Percentiles rank a stretch among this genome's conserved stretches.
phyloP scores from a whole-genome alignment of 495 filamentous ascomycete species.

The Penicillium pancosmium region DNA sequence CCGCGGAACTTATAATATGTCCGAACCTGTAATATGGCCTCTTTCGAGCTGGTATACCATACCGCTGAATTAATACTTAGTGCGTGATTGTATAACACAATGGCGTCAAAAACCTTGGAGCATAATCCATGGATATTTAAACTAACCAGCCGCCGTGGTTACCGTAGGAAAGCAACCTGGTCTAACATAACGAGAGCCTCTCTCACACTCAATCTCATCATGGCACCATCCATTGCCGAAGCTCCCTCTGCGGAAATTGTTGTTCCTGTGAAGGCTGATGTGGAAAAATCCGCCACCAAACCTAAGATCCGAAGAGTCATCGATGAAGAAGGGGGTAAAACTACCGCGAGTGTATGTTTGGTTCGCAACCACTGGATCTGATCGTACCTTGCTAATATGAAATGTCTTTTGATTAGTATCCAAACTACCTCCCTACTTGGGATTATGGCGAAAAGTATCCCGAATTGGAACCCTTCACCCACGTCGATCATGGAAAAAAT shows the following conservation, averaged over 20 bases:
- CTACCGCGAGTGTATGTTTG: constrained; percentile 29
- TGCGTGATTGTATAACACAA: neutral
- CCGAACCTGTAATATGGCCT: no score
- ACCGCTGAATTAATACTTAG: neutral
- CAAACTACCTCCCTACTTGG: constrained; percentile 28
- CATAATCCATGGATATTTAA: neutral
- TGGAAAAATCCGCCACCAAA: neutral
- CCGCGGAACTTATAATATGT: no score
- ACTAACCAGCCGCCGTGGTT: neutral
- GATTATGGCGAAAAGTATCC: constrained; percentile 49
- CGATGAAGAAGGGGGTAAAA: constrained; percentile 30
- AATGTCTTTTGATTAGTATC: constrained; percentile 16
- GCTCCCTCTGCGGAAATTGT: constrained; percentile 9
- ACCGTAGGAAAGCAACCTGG: neutral
- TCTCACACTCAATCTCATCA: constrained; percentile 5
- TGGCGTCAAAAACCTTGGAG: neutral
- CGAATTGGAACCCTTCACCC: constrained; percentile 68
- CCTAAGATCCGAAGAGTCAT: constrained; percentile 27
- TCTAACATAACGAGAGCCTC: neutral
- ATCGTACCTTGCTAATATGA: no score
- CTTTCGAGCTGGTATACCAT: neutral
- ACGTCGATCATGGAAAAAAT: constrained; percentile 72
- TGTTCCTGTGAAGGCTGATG: constrained; percentile 22
- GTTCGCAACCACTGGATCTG: neutral
- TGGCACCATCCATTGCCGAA: constrained; percentile 31